Conservation (phyloP, 2,329 filamentous ascomycete species). For the Trichophyton benhamiae region DNA sequence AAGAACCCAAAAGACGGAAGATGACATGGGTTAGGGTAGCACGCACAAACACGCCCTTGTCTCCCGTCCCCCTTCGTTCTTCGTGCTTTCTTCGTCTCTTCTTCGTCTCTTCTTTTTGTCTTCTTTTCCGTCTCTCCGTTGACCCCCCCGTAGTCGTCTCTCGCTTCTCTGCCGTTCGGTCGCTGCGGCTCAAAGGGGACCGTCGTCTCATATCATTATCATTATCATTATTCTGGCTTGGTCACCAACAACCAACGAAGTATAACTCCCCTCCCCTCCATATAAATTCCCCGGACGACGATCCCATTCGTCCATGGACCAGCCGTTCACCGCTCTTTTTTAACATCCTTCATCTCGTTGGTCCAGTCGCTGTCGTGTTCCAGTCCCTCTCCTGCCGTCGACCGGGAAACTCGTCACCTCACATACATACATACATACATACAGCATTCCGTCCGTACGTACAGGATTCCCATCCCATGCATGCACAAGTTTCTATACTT, state of each 20-base stretch:
- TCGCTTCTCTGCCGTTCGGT: too few relatives aligned
- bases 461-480: too few relatives aligned
- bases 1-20: neutral
- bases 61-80: too few relatives aligned
- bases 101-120: too few relatives aligned
- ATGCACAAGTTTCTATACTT: neutral
- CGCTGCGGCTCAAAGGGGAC: neutral
- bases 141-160: too few relatives aligned
- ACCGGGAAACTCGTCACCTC: neutral
- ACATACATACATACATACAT: neutral
- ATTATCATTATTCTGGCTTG: too few relatives aligned
- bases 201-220: too few relatives aligned
- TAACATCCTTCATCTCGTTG: too few relatives aligned
- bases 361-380: neutral
- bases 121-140: too few relatives aligned
- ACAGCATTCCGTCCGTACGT: neutral
- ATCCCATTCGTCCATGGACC: slow-evolving; percentile 4
- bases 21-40: neutral
- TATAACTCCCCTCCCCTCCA: neutral
- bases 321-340: slow-evolving; percentile 6
- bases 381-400: neutral
- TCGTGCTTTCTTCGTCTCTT: too few relatives aligned
- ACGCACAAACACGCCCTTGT: neutral
- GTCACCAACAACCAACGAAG: too few relatives aligned
- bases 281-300: neutral